Evolutionary conservation across 352 stramenopile genomes (phyloP), one percentile per base, ranked within the genome.

Genomic region (Phytophthora syringae): DNA sequence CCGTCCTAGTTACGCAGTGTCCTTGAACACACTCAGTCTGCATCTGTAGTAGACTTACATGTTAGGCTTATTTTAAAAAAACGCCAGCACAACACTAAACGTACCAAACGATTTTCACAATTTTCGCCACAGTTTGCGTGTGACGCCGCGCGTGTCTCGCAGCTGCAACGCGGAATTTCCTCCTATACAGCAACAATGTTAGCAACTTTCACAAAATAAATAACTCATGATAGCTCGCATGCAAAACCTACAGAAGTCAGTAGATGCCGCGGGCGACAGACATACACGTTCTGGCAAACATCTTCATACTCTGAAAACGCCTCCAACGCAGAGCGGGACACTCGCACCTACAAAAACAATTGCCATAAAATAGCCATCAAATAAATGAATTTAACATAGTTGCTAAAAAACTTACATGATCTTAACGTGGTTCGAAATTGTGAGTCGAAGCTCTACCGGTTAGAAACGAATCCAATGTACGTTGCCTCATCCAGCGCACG

Each of bases 1-100:
- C 25, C 10, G 5, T n/a, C 28, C 4, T 25, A 2, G 52, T 36
- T 7, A 60, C 51, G 28, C 40, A 60, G 27, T 52, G 25, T 3
- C 52, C 40, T 44, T n/a, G 7, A n/a, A 51, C 40, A 36, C 40
- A 60, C 43, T 45, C 40, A 13, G 28, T 60, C 20, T 60, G 52
- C n/a, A 9, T 36, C 28, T 60, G 7, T 9, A 13, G 10, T 7
- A 27, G n/a, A n/a, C n/a, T n/a, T n/a, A n/a, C n/a, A n/a, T n/a
- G n/a, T n/a, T n/a, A n/a, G n/a, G n/a, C n/a, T n/a, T n/a, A n/a
- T n/a, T n/a, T n/a, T n/a, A n/a, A n/a, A n/a, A n/a, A n/a, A n/a
- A n/a, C n/a, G n/a, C n/a, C n/a, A n/a, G n/a, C n/a, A n/a, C n/a
- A n/a, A n/a, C n/a, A n/a, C n/a, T 58, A 39, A 45, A 48, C 37